A percentile compares a stretch with the other conserved stretches of the same genome.
Conservation (phyloP, 1,284 basidiomycete species). For the Calocybe gambosa region DNA sequence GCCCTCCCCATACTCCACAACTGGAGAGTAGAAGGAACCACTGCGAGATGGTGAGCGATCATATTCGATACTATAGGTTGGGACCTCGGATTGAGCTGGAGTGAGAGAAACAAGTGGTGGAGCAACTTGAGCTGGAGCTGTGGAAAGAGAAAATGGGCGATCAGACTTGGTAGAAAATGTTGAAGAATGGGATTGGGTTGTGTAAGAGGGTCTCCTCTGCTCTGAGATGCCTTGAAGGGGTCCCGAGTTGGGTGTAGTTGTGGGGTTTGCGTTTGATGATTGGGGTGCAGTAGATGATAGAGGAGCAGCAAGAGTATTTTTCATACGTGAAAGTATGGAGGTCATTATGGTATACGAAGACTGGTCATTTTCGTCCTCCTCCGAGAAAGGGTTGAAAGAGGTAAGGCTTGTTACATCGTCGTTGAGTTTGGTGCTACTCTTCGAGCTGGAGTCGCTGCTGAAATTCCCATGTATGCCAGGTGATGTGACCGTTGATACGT, state of each 20-base stretch:
- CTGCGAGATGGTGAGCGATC: slow-evolving; percentile 56
- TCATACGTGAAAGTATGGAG: slow-evolving; percentile 70
- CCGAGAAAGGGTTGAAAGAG: slow-evolving; percentile 80
- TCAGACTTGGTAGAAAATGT: slow-evolving; percentile 47
- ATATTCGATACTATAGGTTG: slow-evolving; percentile 56
- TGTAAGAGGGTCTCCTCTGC: slow-evolving; percentile 49
- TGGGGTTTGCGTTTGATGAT: slow-evolving; percentile 27
- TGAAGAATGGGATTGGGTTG: slow-evolving; percentile 39
- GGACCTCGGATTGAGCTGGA: slow-evolving; percentile 70
- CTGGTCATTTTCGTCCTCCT: slow-evolving; percentile 81
- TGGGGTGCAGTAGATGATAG: slow-evolving; percentile 43
- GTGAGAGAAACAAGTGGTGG: slow-evolving; percentile 79
- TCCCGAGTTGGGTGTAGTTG: slow-evolving; percentile 24
- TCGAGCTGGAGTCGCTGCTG: slow-evolving; percentile 47
- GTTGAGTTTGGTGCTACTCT: slow-evolving; percentile 51
- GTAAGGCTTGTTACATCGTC: slow-evolving; percentile 71
- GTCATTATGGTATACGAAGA: slow-evolving; percentile 76
- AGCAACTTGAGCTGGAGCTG: slow-evolving; percentile 53
- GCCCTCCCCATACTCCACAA: slow-evolving; percentile 51
- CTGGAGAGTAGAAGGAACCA: slow-evolving; percentile 41
- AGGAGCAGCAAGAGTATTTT: slow-evolving; percentile 65
- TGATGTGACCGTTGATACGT: slow-evolving; percentile 31
- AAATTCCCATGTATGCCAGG: slow-evolving; percentile 31
- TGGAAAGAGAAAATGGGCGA: slow-evolving; percentile 49
- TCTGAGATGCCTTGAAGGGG: slow-evolving; percentile 32